Percentiles rank a stretch among this genome's conserved stretches.
Conservation (phyloP, 2,329 filamentous ascomycete genomes). For the Zymoseptoria brevis region DNA sequence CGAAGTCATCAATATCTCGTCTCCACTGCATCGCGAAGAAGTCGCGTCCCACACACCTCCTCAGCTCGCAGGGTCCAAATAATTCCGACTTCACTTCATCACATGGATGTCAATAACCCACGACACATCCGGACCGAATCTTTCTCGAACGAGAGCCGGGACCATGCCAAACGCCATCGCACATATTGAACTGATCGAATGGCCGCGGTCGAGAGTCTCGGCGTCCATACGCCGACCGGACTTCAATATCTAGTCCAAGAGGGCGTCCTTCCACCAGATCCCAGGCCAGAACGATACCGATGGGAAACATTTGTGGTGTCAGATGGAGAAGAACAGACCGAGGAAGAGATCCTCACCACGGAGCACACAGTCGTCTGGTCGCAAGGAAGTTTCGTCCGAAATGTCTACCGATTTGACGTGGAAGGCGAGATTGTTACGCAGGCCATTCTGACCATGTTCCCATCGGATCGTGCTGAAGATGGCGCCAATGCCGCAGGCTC, state of each 20-base stretch:
- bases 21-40: neutral
- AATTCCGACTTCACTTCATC: neutral
- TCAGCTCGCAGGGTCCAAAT: neutral
- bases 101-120: neutral
- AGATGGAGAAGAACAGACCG: conserved; percentile 34
- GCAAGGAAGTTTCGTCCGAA: conserved; percentile 72
- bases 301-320: conserved; percentile 60
- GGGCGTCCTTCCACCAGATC: conserved; percentile 62
- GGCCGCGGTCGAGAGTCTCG: conserved; percentile 85
- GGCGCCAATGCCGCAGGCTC: no score
- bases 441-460: conserved; percentile 77
- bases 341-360: conserved; percentile 77
- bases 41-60: neutral
- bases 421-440: conserved; percentile 84
- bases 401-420: conserved; percentile 75
- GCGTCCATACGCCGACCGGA: conserved; percentile 79
- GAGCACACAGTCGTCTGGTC: conserved; percentile 79
- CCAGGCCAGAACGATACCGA: conserved; percentile 57
- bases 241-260: conserved; percentile 78
- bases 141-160: neutral
- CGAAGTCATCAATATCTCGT: no score
- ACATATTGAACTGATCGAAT: conserved; percentile 41
- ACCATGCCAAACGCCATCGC: conserved; percentile 11
- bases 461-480: conserved; percentile 31
- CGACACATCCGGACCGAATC: neutral